A percentile compares a stretch with the other conserved stretches of the same genome.
Conservation (phyloP, 1,284 basidiomycete species). For the Hymenochaete sp. region DNA sequence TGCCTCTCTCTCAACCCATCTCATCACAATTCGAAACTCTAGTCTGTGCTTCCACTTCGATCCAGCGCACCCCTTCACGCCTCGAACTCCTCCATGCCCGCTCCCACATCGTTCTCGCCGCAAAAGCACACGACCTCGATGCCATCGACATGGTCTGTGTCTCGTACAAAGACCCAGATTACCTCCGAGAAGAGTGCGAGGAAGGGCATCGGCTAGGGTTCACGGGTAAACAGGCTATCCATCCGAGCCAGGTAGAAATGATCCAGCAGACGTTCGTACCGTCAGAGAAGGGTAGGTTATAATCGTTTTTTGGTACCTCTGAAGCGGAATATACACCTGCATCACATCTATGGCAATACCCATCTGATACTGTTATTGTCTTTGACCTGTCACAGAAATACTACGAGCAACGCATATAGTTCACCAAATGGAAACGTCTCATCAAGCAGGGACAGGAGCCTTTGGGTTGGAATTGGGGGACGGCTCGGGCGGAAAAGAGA, state of each 20-base stretch:
- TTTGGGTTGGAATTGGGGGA: conserved; percentile 51
- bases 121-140: conserved; percentile 76
- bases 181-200: conserved; percentile 66
- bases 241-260: conserved; percentile 75
- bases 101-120: conserved; percentile 76
- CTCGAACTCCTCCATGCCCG: conserved; percentile 79
- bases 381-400: conserved; percentile 54
- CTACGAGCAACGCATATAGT: conserved; percentile 70
- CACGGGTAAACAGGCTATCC: conserved; percentile 94
- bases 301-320: conserved; percentile 10
- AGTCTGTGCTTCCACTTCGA: conserved; percentile 83
- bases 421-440: conserved; percentile 48
- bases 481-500: conserved; percentile 55
- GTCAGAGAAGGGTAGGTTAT: conserved; percentile 64
- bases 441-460: conserved; percentile 46
- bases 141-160: conserved; percentile 95
- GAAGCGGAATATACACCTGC: not conserved
- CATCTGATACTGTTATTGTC: not conserved
- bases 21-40: conserved; percentile 9
- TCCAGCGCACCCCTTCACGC: conserved; percentile 69
- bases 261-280: conserved; percentile 73
- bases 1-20: conserved; percentile 1
- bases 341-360: not conserved
- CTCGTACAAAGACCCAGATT: conserved; percentile 72
- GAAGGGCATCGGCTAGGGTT: conserved; percentile 78